phyloP scores from a whole-genome alignment of 768 basidiomycete genomes.

The Mycena alexandri region DNA sequence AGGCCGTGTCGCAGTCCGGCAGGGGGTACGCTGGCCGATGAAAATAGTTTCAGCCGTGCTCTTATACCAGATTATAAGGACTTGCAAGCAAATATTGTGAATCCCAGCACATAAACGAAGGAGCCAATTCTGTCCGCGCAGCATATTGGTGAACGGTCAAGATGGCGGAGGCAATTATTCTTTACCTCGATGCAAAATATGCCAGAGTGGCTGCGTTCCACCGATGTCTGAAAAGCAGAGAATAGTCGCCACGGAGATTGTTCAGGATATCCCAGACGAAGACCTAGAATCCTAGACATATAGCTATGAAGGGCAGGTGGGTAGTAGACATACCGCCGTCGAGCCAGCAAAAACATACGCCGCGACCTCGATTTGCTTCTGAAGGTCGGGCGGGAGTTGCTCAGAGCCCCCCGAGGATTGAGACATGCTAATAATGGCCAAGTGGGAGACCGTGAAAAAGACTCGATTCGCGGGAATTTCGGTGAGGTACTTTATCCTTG shows the following conservation, averaged over 20 bases:
- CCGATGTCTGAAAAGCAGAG: slow-evolving; percentile 38
- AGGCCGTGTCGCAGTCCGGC: background rate
- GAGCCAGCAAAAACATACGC: slow-evolving; percentile 16
- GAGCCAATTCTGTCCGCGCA: slow-evolving; percentile 28
- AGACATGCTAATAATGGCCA: background rate
- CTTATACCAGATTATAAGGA: background rate
- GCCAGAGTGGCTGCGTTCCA: slow-evolving; percentile 37
- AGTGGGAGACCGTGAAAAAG: no score
- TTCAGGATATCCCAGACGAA: slow-evolving; percentile 48
- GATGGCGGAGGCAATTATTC: background rate
- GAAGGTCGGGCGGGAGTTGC: background rate
- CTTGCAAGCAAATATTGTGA: slow-evolving; percentile 40
- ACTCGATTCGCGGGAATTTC: no score
- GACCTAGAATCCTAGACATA: no score
- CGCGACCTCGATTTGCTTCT: slow-evolving; percentile 1
- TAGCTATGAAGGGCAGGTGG: background rate
- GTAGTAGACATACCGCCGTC: slow-evolving; percentile 5
- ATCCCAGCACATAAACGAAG: slow-evolving; percentile 27
- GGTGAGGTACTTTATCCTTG: no score
- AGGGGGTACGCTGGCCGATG: slow-evolving; percentile 6
- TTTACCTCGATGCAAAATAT: slow-evolving; percentile 38
- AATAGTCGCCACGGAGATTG: slow-evolving; percentile 41
- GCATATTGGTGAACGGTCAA: background rate
- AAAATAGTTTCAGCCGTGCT: background rate
- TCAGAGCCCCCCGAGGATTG: background rate